Percentiles rank a stretch among this genome's conserved stretches.
Evolutionary conservation across 768 basidiomycete species (phyloP).

Genomic region (Pleurotus salmoneostramineus): DNA sequence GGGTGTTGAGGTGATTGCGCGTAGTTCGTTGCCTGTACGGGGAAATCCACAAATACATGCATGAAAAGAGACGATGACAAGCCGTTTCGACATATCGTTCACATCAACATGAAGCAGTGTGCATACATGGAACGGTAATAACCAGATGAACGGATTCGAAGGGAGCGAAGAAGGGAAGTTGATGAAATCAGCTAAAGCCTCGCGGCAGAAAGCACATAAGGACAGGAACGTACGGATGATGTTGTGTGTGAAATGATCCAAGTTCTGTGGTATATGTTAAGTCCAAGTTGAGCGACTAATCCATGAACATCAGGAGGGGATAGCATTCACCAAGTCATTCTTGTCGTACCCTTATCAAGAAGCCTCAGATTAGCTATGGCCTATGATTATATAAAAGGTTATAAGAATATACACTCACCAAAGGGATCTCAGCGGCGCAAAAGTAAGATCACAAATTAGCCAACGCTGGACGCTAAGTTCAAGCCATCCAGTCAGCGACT

Average conservation of each 20-base stretch:
- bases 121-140: background rate
- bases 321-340: constrained; percentile 55
- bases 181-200: constrained; percentile 5
- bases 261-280: constrained; percentile 33
- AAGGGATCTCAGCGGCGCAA: constrained; percentile 33
- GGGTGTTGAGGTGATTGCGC: constrained; percentile 56
- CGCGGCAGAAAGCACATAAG: background rate
- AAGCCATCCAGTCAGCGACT: constrained; percentile 19
- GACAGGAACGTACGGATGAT: constrained; percentile 51
- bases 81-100: background rate
- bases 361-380: background rate
- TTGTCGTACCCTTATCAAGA: constrained; percentile 56
- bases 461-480: background rate
- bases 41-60: background rate
- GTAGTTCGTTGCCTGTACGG: constrained; percentile 51
- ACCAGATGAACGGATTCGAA: background rate
- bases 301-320: background rate
- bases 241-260: constrained; percentile 68
- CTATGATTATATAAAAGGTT: constrained; percentile 1
- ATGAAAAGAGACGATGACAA: background rate
- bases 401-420: constrained; percentile 14
- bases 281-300: background rate
- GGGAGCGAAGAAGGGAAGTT: background rate
- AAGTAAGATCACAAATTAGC: background rate
- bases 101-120: background rate